phyloP scores from a whole-genome alignment of 2,329 filamentous ascomycete genomes.

The Aspergillus puulaauensis region DNA sequence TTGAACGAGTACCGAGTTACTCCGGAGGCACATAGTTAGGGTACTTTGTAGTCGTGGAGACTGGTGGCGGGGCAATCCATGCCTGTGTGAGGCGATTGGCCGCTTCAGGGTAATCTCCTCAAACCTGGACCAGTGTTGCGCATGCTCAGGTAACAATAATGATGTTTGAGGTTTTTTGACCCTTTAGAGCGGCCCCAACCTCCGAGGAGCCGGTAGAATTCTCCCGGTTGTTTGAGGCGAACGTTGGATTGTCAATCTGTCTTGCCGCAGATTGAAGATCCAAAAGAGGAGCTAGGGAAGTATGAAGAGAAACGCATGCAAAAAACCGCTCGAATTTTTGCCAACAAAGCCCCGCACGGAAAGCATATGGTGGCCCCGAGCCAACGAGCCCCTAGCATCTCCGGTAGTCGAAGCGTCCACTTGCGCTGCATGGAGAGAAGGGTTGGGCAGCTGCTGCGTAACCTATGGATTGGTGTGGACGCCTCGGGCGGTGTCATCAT shows the following conservation, averaged over 20 bases:
- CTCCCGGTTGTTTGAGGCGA: slow-evolving; percentile 4
- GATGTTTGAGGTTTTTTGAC: not conserved
- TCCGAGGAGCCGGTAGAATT: slow-evolving; percentile 7
- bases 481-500: slow-evolving; percentile 16
- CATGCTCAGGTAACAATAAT: slow-evolving; percentile 1
- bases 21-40: not conserved
- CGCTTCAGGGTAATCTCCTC: not conserved
- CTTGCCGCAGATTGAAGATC: slow-evolving; percentile 3
- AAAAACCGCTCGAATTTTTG: slow-evolving; percentile 10
- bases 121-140: not conserved
- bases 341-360: slow-evolving; percentile 9
- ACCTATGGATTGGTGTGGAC: slow-evolving; percentile 20
- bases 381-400: slow-evolving; percentile 20
- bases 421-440: slow-evolving; percentile 17
- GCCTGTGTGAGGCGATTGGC: not conserved
- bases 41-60: slow-evolving; percentile 6
- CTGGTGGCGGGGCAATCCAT: not conserved
- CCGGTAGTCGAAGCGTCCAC: not conserved
- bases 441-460: slow-evolving; percentile 20
- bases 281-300: slow-evolving; percentile 4
- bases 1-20: not conserved
- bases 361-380: slow-evolving; percentile 19
- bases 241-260: slow-evolving; percentile 10
- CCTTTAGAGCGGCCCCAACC: not conserved
- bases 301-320: slow-evolving; percentile 14